Base-by-base conservation (phyloP, 108 stramenopile genomes). In the Skeletonema grethae region DNA sequence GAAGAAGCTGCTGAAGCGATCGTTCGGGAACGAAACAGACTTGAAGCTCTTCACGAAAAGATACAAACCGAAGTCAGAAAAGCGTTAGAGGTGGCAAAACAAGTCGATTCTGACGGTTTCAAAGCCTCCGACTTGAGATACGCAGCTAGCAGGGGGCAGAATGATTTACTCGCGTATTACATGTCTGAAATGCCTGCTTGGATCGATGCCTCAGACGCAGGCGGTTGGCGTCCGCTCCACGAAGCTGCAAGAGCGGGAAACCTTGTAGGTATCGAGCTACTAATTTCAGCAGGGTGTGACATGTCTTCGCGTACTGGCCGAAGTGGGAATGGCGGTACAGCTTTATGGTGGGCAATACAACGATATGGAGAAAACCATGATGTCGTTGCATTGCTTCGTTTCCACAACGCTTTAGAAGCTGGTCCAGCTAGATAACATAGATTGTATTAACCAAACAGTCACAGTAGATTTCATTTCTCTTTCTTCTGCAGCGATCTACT, bases 221-320 rank as follows among this genome's bases (percentile, higher is more conserved):
- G 65, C 24, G 77, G 75, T 10, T 85, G 82, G 78, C 64, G 66
- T 24, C 88, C 84, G 32, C 63, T 82, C 56, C 81, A 82, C 55
- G 81, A 75, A 75, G 82, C 86, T 48, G 70, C 74, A 32, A 25
- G 82, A 32, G 78, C 71, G 6, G 82, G 82, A 22, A 73, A 84
- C 61, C 59, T 72, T 30, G 67, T 24, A 13, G 72, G 66, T 30
- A 20, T 84, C 25, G 61, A 84, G 48, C 66, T 84, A 30, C 75
- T 84, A 11, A 30, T 84, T 12, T 45, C 63, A 58, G 62, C 63
- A 15, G 69, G 76, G 7, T 64, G 68, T 7, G 76, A 76, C 58
- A 32, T 76, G 22, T 45, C 41, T 15, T 68, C 68, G 22, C 64
- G 68, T 46, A 76, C 76, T 6, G 76, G 76, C 15, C 63, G 76